Percentiles rank a stretch among this genome's conserved stretches.
These are phyloP conservation scores for Alopecurus myosuroides DNA, from an alignment of 176 grass and related monocot species.

Conservation along the genomic window DNA sequence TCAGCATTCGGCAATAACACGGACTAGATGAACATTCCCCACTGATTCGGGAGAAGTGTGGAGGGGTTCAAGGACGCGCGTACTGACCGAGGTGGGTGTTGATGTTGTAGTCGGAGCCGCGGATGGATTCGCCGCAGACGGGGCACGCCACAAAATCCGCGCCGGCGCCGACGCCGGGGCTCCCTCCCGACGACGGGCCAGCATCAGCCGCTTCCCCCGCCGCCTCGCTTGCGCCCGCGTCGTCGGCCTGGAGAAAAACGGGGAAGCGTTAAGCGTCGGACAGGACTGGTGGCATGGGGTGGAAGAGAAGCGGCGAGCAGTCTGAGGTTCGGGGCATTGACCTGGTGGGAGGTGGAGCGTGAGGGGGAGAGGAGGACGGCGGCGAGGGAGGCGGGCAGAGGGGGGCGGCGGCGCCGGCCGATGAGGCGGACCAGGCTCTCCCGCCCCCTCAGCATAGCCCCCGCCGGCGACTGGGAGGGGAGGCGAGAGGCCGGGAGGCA, in stretches of 20 bases:
- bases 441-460: conserved; percentile 50
- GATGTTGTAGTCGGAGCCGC: conserved; percentile 54
- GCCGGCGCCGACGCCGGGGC: conserved; percentile 4
- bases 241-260: background rate
- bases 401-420: conserved; percentile 53
- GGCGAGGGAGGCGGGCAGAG: conserved; percentile 33
- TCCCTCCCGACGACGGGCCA: conserved; percentile 1
- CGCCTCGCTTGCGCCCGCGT: background rate
- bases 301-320: background rate
- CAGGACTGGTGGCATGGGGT: background rate
- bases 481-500: background rate
- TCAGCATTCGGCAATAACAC: background rate
- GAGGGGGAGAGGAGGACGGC: conserved; percentile 9
- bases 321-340: conserved; percentile 7
- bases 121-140: conserved; percentile 68
- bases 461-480: background rate
- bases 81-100: conserved; percentile 73
- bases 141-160: conserved; percentile 51
- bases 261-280: background rate
- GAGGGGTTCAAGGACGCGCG: background rate
- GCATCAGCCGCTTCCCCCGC: background rate
- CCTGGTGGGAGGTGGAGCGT: conserved; percentile 2
- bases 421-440: conserved; percentile 72
- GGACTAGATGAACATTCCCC: background rate
- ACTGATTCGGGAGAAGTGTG: background rate